Percentiles rank a stretch among this genome's conserved stretches.
Conservation (phyloP, 2,329 filamentous ascomycete species). For the Rutstroemia sp. region DNA sequence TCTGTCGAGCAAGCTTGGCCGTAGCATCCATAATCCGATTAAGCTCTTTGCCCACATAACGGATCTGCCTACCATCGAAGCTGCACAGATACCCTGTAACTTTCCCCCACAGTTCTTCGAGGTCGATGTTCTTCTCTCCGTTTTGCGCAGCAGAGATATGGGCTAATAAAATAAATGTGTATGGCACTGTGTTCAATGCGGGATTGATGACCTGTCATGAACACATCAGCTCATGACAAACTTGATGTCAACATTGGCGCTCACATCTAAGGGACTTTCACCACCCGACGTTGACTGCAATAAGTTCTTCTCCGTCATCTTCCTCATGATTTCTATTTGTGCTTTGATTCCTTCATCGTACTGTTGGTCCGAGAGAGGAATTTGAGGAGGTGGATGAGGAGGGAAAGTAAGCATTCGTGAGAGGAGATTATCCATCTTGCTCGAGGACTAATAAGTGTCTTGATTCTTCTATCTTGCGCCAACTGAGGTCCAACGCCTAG, state of each 20-base stretch:
- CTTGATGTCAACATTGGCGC: constrained; percentile 3
- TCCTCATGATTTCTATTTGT: constrained; percentile 33
- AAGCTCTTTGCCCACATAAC: constrained; percentile 44
- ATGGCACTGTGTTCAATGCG: constrained; percentile 49
- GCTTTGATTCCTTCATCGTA: constrained; percentile 37
- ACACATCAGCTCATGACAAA: constrained; percentile 9
- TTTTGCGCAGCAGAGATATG: constrained; percentile 36
- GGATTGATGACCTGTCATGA: constrained; percentile 38
- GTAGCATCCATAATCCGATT: constrained; percentile 36
- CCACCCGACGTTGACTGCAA: constrained; percentile 28
- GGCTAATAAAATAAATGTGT: constrained; percentile 45
- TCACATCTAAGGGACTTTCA: constrained; percentile 33
- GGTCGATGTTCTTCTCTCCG: constrained; percentile 19
- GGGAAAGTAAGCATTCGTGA: constrained; percentile 34
- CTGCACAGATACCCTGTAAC: constrained; percentile 32
- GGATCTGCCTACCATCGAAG: constrained; percentile 47
- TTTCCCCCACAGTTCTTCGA: constrained; percentile 39
- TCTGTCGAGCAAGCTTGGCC: constrained; percentile 13
- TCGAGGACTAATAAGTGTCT: not conserved
- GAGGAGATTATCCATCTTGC: constrained; percentile 31
- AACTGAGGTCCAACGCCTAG: no score
- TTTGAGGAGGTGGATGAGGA: constrained; percentile 30
- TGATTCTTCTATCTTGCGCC: not conserved
- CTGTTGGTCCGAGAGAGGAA: constrained; percentile 31
- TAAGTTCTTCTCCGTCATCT: constrained; percentile 30